Conservation (phyloP, 163 green algal species). For the Prototheca wickerhamii region DNA sequence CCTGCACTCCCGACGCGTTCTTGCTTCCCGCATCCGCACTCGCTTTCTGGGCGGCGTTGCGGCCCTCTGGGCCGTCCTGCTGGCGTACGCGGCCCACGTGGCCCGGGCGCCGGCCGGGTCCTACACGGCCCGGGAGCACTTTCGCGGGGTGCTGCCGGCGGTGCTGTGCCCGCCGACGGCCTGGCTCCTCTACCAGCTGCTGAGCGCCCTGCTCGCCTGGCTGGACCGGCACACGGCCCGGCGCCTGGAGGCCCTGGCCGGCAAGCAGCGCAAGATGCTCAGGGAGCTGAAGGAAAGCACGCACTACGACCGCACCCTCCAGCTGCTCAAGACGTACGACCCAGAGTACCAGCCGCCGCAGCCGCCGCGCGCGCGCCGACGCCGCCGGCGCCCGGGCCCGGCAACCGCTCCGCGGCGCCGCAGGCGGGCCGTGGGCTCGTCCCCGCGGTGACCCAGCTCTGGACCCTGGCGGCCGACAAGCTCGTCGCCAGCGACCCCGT, state of each 20-base stretch:
- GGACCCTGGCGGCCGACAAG: slow-evolving; percentile 8
- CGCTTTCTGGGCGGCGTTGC: slow-evolving; percentile 19
- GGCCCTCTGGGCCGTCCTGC: slow-evolving; percentile 16
- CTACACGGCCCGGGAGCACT: slow-evolving; percentile 27
- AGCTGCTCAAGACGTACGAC: slow-evolving; percentile 42
- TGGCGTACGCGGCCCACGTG: slow-evolving; percentile 31
- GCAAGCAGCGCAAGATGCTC: slow-evolving; percentile 34
- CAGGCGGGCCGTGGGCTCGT: slow-evolving; percentile 9
- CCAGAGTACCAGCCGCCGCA: slow-evolving; percentile 16
- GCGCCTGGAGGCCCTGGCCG: slow-evolving; percentile 11
- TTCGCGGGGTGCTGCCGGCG: slow-evolving; percentile 17
- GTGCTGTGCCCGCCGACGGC: slow-evolving; percentile 23
- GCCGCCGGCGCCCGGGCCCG: neutral
- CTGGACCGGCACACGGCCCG: slow-evolving; percentile 11
- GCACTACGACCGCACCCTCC: slow-evolving; percentile 33
- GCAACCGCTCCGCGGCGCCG: neutral
- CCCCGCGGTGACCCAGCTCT: slow-evolving; percentile 13
- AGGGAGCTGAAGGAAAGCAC: slow-evolving; percentile 33
- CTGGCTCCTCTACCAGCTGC: slow-evolving; percentile 19
- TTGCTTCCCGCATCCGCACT: slow-evolving; percentile 1
- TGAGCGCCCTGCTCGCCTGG: slow-evolving; percentile 4
- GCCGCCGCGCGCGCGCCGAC: neutral
- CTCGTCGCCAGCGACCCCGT: slow-evolving; percentile 20
- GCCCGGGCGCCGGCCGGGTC: slow-evolving; percentile 31
- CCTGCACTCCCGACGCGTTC: neutral